These are phyloP conservation scores for Letharia columbiana DNA, from an alignment of 495 filamentous ascomycete genomes.

Conservation along the genomic window DNA sequence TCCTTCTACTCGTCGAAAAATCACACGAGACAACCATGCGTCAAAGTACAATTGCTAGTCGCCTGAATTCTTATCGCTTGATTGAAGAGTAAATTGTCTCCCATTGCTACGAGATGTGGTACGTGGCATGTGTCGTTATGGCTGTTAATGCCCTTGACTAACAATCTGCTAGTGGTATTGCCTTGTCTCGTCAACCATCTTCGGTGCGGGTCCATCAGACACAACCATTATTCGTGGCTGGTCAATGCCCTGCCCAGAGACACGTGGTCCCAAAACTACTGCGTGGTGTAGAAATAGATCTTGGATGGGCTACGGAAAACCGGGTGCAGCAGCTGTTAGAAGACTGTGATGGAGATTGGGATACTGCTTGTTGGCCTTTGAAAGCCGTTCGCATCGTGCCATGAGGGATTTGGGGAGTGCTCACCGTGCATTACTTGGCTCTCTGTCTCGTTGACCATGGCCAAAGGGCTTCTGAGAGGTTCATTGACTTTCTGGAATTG, in stretches of 20 bases:
- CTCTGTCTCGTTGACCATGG: background rate
- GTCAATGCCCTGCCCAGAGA: conserved; percentile 48
- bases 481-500: background rate
- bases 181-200: conserved; percentile 45
- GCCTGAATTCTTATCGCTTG: conserved; percentile 45
- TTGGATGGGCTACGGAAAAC: conserved; percentile 58
- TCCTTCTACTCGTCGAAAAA: conserved; percentile 53
- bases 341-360: conserved; percentile 40
- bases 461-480: background rate
- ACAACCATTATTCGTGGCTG: conserved; percentile 54
- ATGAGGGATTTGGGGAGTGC: background rate
- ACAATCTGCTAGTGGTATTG: conserved; percentile 35
- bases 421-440: background rate
- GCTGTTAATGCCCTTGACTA: too few relatives aligned
- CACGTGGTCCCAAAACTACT: conserved; percentile 44
- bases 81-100: conserved; percentile 45
- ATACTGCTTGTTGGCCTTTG: conserved; percentile 17
- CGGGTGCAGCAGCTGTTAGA: conserved; percentile 47
- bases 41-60: conserved; percentile 41
- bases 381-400: background rate
- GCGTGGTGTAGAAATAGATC: conserved; percentile 48
- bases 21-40: conserved; percentile 48
- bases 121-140: background rate
- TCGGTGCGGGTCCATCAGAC: conserved; percentile 50
- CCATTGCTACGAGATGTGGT: conserved; percentile 49